Evolutionary conservation across 2,329 filamentous ascomycete species (phyloP), one percentile per base, ranked within the genome.

Genomic region (Huntiella abstrusa): DNA sequence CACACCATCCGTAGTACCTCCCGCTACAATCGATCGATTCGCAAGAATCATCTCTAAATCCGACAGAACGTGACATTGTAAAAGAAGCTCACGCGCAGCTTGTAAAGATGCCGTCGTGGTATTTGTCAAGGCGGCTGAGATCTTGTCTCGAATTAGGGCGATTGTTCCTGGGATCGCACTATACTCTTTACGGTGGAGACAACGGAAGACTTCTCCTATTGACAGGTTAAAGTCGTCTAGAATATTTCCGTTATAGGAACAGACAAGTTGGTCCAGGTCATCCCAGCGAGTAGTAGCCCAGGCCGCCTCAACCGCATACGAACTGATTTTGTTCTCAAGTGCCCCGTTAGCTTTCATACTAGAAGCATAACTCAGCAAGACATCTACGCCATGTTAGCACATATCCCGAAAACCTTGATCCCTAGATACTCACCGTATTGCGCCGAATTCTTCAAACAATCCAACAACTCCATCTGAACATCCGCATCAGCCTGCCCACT

Each of bases 391-490:
- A 53, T 58, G 54, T 51, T 13, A 53, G 49, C 5, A 5, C 4
- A 35, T 34, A 28, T 12, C 5, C 19, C 15, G 12, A 33, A 3
- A 12, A 45, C 40, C 41, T 33, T 10, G 6, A 35, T 32, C 10
- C 32, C 39, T 40, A 13, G 16, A 40, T 12, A 59, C 67, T 60
- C 65, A 87, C 83, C 83, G 62, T 95, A 80, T 58, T 96, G 91
- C 0, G 88, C 91, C n/a, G 87, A 93, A 58, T 95, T 86, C 57
- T 86, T 87, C 7, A 98, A 68, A 55, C 91, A 96, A 28, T 78
- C 82, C 46, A 98, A 66, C 33, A 98, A 69, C 54, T 92, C 83
- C 48, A 83, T 69, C 58, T 95, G 87, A 10, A 83, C 70, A 48
- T 92, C 81, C 13, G 73, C 59, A 56, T 93, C 80, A 45, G 79